Evolutionary conservation across 2,329 filamentous ascomycete species (phyloP).

Genomic region (Cladosporium sp.): DNA sequence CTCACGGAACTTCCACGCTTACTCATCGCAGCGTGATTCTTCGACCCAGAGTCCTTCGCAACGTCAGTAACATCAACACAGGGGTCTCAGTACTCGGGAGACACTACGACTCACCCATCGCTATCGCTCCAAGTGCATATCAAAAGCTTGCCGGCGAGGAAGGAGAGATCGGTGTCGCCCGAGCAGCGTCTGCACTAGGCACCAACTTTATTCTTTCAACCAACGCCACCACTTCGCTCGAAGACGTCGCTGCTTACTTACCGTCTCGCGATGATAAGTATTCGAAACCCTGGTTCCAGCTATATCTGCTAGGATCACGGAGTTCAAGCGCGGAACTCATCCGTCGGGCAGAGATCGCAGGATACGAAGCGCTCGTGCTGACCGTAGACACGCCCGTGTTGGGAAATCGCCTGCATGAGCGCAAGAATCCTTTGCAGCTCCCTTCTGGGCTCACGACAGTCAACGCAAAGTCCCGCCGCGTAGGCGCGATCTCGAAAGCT

Average conservation of each 20-base stretch:
- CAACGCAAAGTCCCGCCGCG: neutral
- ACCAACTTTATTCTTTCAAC: neutral
- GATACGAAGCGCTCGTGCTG: neutral
- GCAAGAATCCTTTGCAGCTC: neutral
- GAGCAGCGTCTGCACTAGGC: neutral
- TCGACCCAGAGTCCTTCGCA: neutral
- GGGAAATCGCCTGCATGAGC: neutral
- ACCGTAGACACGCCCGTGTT: neutral
- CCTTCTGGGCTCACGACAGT: neutral
- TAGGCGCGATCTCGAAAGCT: neutral
- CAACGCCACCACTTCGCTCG: neutral
- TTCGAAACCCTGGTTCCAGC: neutral
- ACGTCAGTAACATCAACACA: neutral
- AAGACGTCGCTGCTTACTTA: neutral
- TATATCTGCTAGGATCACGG: neutral
- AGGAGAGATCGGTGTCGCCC: neutral
- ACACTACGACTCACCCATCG: neutral
- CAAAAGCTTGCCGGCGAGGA: neutral
- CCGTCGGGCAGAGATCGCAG: neutral
- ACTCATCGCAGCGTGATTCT: neutral
- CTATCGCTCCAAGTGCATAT: neutral
- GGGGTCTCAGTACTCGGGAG: neutral
- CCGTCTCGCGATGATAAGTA: neutral
- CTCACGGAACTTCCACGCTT: too few relatives aligned
- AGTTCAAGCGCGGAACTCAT: too few relatives aligned